These are phyloP conservation scores for Microbotryum violaceum DNA, from an alignment of 1,284 basidiomycete species.

Conservation along the genomic window DNA sequence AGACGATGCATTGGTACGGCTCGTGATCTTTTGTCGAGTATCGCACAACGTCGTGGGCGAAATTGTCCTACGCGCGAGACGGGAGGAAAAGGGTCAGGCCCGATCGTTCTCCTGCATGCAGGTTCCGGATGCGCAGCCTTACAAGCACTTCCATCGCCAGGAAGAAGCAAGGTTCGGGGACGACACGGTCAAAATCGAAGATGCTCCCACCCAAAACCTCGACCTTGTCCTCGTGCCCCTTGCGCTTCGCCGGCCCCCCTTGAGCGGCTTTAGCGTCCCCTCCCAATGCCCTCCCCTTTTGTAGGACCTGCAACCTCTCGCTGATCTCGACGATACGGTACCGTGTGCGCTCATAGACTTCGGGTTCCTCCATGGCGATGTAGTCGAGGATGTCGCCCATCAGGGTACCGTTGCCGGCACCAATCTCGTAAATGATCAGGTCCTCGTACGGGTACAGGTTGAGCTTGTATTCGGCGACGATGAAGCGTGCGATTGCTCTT, in stretches of 20 bases:
- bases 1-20: slow-evolving; percentile 77
- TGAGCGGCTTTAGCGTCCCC: slow-evolving; percentile 14
- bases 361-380: slow-evolving; percentile 68
- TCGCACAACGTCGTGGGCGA: slow-evolving; percentile 90
- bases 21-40: slow-evolving; percentile 65
- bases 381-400: slow-evolving; percentile 81
- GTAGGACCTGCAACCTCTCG: slow-evolving; percentile 63
- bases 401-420: slow-evolving; percentile 92
- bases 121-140: slow-evolving; percentile 39
- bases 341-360: slow-evolving; percentile 79
- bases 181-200: slow-evolving; percentile 72
- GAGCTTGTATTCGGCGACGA: slow-evolving; percentile 82
- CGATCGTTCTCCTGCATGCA: not conserved
- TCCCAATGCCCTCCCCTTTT: slow-evolving; percentile 44
- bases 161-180: slow-evolving; percentile 81
- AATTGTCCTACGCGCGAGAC: slow-evolving; percentile 65
- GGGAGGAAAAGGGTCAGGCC: not conserved
- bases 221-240: slow-evolving; percentile 55
- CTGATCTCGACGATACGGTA: slow-evolving; percentile 96
- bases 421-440: slow-evolving; percentile 91
- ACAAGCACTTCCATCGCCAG: slow-evolving; percentile 92
- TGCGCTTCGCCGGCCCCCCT: slow-evolving; percentile 48
- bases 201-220: slow-evolving; percentile 73
- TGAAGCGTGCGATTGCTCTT: slow-evolving; percentile 75
- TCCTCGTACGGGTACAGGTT: slow-evolving; percentile 95